Evolutionary conservation across 176 grass and related monocot genomes (phyloP), one percentile per base, ranked within the genome.

Genomic region (Carex pumila): DNA sequence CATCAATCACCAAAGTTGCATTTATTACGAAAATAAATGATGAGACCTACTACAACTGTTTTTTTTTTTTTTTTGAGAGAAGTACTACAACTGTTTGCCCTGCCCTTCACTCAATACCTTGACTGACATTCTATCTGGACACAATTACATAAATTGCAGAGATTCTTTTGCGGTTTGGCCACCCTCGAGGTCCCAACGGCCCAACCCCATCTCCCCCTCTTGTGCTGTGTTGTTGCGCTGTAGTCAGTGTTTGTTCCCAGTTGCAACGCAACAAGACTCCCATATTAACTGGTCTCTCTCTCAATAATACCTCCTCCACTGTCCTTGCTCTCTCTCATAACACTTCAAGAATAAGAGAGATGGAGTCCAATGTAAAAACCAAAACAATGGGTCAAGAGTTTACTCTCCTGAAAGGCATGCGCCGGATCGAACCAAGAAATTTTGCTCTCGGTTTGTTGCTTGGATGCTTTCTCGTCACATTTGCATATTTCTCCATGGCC

Each of bases 401-500:
- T 39, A 96, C 65, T 85, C 87, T 93, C 50, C 31, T 86, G 8
- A 96, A 83, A 83, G 82, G 68, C 84, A 56, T 89, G 79, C 84
- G 85, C 89, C 89, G 94, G 29, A 81, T 93, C 6, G 91, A 93
- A 58, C 94, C 88, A 0, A 81, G 87, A 34, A 91, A 85, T 79
- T 83, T 93, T 73, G 56, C 82, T 9, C 10, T 95, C 9, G 91
- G 82, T 22, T 85, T 92, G 49, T 76, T 95, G 82, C 89, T 89
- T 11, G 89, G 79, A 0, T 89, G 90, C 83, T 82, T 95, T 70
- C 71, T 92, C 76, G 86, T 92, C 84, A 94, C 88, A 81, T 92
- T 89, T 81, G 91, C 91, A 0, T 93, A 89, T 82, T 91, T 95
- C 71, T 95, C 93, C 85, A 92, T 88, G 30, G 77, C 85, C 79